Evolutionary conservation across 768 basidiomycete species (phyloP), one percentile per base, ranked within the genome.

Genomic region (Clavulina sp.): DNA sequence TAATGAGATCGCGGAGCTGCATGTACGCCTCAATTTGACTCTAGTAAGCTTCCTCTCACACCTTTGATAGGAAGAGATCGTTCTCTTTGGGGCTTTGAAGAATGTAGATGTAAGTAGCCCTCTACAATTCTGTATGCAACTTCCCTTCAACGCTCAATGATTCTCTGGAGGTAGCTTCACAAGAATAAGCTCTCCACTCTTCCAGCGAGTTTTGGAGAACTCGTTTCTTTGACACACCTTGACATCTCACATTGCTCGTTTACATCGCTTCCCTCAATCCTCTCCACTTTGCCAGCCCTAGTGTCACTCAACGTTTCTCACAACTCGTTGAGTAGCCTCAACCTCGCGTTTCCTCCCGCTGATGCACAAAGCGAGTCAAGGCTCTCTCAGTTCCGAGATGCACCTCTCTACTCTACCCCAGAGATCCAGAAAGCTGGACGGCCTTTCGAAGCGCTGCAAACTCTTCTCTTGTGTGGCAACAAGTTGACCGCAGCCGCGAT

Each of bases 1-100:
- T 59, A 88, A 89, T 58, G 78, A 81, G 19, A 86, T 89, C 38
- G 56, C 73, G 18, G 81, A 84, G 59, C 71, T 89, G 28, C 85
- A 87, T 28, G 48, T 49, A 28, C 9, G 48, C 26, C 16, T 13
- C 1, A 34, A 18, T 49, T 49, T 26, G 16, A 30, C 7, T 33
- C 28, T 31, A 26, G 7, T 33, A 16, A 1, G 31, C 31, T 49
- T 7, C 28, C 16, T 23, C 26, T 29, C 48, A 9, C 32, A 16
- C 48, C 13, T 7, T 13, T 26, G 26, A 9, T 33, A 49, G 57
- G 78, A 77, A 23, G 86, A 89, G 61, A 80, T 89, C 13, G 81
- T 81, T 0, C 69, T 87, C 41, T 89, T 89, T 60, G 85, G 85
- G 2, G 84, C 82, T 3, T 68, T 89, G 49, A 87, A 86, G 64